Evolutionary conservation across 2,329 filamentous ascomycete genomes (phyloP).

Genomic region (Fusarium praegraminearum): DNA sequence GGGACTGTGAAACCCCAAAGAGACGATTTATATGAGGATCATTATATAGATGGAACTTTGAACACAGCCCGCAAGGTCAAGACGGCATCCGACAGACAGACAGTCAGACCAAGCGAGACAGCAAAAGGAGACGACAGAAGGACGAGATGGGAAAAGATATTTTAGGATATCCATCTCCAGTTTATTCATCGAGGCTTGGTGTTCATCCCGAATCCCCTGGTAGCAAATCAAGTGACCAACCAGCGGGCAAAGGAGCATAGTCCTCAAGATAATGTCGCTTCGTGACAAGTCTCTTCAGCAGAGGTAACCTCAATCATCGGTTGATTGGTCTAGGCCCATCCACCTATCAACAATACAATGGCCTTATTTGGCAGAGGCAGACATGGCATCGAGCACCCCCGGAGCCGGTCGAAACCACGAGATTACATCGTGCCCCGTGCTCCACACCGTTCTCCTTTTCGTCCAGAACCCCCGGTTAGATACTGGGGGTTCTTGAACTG

Average conservation of each 20-base stretch:
- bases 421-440: constrained; percentile 45
- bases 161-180: constrained; percentile 40
- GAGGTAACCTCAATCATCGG: constrained; percentile 23
- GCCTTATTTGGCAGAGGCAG: constrained; percentile 22
- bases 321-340: constrained; percentile 18
- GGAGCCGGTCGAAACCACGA: constrained; percentile 38
- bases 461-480: constrained; percentile 19
- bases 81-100: background rate
- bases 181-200: constrained; percentile 2
- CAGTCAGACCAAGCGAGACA: background rate
- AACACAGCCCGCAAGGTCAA: background rate
- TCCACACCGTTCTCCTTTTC: constrained; percentile 48
- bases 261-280: constrained; percentile 45
- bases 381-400: constrained; percentile 29
- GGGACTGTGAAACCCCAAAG: constrained; percentile 7
- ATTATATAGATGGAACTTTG: constrained; percentile 6
- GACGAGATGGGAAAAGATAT: background rate
- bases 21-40: constrained; percentile 18
- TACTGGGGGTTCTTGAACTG: constrained; percentile 24
- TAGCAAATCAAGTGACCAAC: constrained; percentile 34
- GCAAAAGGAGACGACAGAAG: background rate
- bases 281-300: constrained; percentile 18
- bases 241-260: constrained; percentile 20
- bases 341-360: background rate
- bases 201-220: constrained; percentile 25